These are phyloP conservation scores for Phytophthora agathidicida DNA, from an alignment of 352 stramenopile genomes.

Conservation along the genomic window DNA sequence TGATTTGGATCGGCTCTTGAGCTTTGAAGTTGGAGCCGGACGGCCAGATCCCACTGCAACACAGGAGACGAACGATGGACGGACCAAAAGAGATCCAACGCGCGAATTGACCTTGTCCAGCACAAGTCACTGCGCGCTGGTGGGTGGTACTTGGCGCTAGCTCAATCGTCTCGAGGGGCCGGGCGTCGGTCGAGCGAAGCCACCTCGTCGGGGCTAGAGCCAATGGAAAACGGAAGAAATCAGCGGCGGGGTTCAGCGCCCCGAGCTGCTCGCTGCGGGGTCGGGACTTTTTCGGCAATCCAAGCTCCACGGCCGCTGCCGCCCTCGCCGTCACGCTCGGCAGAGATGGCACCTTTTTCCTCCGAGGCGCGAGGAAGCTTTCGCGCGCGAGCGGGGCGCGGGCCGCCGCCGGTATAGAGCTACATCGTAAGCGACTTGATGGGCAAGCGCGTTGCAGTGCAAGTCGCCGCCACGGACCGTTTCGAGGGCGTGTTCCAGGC, in stretches of 20 bases:
- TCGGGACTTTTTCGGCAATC: constrained; percentile 20
- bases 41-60: constrained; percentile 14
- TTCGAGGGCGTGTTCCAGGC: constrained; percentile 18
- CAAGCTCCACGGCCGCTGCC: background rate
- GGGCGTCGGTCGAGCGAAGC: background rate
- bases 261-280: background rate
- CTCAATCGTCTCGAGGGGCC: too few species aligned
- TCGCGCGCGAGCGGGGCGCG: constrained; percentile 7
- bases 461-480: constrained; percentile 19
- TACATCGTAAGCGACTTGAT: constrained; percentile 7
- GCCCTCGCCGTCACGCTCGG: background rate
- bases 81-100: constrained; percentile 13
- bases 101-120: constrained; percentile 5
- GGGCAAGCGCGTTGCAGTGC: background rate
- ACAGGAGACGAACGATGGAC: constrained; percentile 15
- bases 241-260: constrained; percentile 17
- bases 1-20: constrained; percentile 30
- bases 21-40: constrained; percentile 32
- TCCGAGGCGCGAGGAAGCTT: constrained; percentile 16
- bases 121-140: background rate
- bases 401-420: constrained; percentile 19
- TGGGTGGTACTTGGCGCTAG: background rate
- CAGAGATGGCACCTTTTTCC: constrained; percentile 20
- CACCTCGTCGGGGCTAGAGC: constrained; percentile 3
- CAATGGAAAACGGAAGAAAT: constrained; percentile 35